Evolutionary conservation across 148 eudicot genomes (phyloP).

Genomic region (Beta vulgaris): DNA sequence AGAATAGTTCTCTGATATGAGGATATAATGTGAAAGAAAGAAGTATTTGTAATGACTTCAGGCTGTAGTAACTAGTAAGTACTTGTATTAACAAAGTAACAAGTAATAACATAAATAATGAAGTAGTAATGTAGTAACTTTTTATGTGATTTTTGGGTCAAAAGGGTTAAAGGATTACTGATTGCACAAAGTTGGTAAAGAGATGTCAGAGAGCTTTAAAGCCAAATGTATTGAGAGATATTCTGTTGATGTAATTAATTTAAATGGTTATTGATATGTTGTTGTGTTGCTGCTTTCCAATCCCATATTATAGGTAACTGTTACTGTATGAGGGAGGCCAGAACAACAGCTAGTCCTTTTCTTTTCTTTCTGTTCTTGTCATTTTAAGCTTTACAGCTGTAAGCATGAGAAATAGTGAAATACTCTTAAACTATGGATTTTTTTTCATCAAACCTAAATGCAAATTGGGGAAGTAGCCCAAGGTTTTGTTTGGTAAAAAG

Average conservation of each 20-base stretch:
- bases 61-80: no score
- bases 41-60: no score
- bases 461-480: no score
- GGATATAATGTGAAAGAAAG: no score
- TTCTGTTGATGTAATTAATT: background rate
- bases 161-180: slow-evolving; percentile 13
- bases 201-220: slow-evolving; percentile 18
- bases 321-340: background rate
- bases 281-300: background rate
- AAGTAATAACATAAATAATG: background rate
- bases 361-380: slow-evolving; percentile 19
- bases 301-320: background rate
- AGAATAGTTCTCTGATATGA: no score
- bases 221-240: background rate
- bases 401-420: slow-evolving; percentile 8
- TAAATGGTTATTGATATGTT: background rate
- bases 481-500: no score
- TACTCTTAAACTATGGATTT: background rate
- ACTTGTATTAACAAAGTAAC: background rate
- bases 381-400: slow-evolving; percentile 48
- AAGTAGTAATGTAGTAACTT: no score
- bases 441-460: no score
- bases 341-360: slow-evolving; percentile 15
- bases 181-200: slow-evolving; percentile 13
- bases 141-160: slow-evolving; percentile 15